Percentiles rank a stretch among this genome's conserved stretches.
Evolutionary conservation across 768 basidiomycete genomes (phyloP).

Genomic region (Postia placenta): DNA sequence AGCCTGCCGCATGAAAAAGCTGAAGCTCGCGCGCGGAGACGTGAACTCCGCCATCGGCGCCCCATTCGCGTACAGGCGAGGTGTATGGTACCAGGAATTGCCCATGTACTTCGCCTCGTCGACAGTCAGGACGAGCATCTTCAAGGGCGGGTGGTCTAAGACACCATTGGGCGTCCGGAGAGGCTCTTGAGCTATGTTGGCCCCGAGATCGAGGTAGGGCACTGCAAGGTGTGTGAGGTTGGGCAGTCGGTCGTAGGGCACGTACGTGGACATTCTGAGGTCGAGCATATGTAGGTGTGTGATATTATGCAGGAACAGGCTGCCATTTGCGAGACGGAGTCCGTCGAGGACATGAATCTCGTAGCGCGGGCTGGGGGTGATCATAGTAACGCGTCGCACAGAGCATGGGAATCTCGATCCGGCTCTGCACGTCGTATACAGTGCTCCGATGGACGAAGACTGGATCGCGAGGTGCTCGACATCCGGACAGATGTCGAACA

Average conservation of each 20-base stretch:
- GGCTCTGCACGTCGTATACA: conserved; percentile 9
- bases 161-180: conserved; percentile 14
- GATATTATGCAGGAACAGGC: conserved; percentile 15
- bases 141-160: conserved; percentile 11
- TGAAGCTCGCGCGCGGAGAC: conserved; percentile 15
- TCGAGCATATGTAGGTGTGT: conserved; percentile 18
- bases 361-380: conserved; percentile 17
- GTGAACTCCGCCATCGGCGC: background rate
- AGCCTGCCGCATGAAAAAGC: conserved; percentile 8
- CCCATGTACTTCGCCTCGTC: conserved; percentile 15
- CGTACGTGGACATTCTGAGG: conserved; percentile 15
- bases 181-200: conserved; percentile 8
- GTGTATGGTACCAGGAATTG: conserved; percentile 16
- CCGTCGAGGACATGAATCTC: conserved; percentile 17
- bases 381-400: conserved; percentile 15
- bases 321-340: conserved; percentile 5
- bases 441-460: conserved; percentile 13
- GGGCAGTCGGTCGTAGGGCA: conserved; percentile 18
- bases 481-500: conserved; percentile 15
- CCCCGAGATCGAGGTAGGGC: conserved; percentile 18
- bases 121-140: conserved; percentile 20
- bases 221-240: conserved; percentile 22
- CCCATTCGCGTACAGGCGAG: conserved; percentile 2
- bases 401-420: background rate
- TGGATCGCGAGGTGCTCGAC: conserved; percentile 18